Conservation (phyloP, 2,329 filamentous ascomycete species). For the Fusarium sterilihyphosum region DNA sequence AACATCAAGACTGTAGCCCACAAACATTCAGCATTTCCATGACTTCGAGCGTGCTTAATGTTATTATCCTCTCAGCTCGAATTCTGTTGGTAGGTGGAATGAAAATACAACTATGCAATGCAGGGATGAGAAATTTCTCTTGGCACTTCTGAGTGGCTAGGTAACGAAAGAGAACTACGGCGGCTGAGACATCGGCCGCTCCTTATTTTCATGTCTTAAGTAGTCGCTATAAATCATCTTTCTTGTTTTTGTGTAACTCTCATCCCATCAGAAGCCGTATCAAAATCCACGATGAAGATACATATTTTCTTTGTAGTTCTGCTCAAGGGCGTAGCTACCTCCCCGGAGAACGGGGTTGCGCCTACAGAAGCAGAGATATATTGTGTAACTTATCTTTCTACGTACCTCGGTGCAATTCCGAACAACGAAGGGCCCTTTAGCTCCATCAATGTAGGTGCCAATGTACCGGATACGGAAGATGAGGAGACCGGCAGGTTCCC, state of each 20-base stretch:
- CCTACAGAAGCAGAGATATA: not conserved
- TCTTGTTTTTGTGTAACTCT: not conserved
- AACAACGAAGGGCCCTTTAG: rapidly evolving
- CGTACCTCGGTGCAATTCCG: not conserved
- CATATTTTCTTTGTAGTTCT: rapidly evolving
- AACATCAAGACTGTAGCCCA: rapidly evolving
- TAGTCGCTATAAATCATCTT: not conserved
- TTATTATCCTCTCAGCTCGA: rapidly evolving
- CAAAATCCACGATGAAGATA: rapidly evolving
- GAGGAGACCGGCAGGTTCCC: not conserved
- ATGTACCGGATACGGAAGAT: rapidly evolving
- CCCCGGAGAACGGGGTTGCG: rapidly evolving
- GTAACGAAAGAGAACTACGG: not conserved
- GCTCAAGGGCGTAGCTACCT: rapidly evolving
- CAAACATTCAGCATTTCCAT: too few relatives aligned
- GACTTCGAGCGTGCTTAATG: too few relatives aligned
- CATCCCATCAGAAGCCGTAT: rapidly evolving
- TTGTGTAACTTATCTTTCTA: not conserved
- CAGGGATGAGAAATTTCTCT: not conserved
- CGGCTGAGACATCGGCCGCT: not conserved
- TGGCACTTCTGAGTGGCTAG: rapidly evolving
- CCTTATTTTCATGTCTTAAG: not conserved
- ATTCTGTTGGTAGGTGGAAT: not conserved
- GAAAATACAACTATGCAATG: not conserved
- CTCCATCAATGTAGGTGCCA: not conserved